Evolutionary conservation across 805 yeast species (phyloP), one percentile per base, ranked within the genome.

Genomic region (Komagataella mondaviorum): DNA sequence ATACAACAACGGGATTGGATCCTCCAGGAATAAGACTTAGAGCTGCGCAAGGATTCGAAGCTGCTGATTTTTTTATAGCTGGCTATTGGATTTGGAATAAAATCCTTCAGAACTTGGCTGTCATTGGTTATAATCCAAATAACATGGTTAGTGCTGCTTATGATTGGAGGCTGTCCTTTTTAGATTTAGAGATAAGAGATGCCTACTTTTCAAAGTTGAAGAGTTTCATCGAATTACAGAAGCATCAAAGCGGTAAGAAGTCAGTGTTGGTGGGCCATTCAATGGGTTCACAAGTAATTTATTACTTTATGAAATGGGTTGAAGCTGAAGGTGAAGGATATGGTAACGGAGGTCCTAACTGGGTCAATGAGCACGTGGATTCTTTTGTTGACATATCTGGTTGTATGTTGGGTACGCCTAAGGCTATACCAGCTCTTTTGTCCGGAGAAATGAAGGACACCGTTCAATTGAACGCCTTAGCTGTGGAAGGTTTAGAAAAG

Each of bases 41-140:
- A 52, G 95, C 98, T 0, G 91, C 96, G 0, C 96, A 87, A 63
- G 99, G 99, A 0, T 87, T 93, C 64, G 97, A 90, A 59, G 93
- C 96, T 1, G 93, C 96, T 0, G 99, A 93, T 67, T 93, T 88
- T 66, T 93, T 93, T 61, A 81, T 93, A 66, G 87, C 97, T 3
- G 99, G 99, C 0, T 93, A 93, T 65, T 93, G 99, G 99, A 88
- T 93, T 60, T 93, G 99, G 99, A 88, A 88, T 63, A 93, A 93
- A 63, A 79, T 93, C 50, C 72, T 93, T n/a, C 96, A 91, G 65
- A 93, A 93, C 60, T 70, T 93, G 56, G 95, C 96, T 2, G 97
- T 88, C 0, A 78, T 93, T 54, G 96, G 97, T 0, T 93, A 93
- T 66, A 96, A 88, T 48, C 91, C 96, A 2, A 84, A 88, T 58